Evolutionary conservation across 805 yeast genomes (phyloP).

Genomic region (Myxozyma melibiosi): DNA sequence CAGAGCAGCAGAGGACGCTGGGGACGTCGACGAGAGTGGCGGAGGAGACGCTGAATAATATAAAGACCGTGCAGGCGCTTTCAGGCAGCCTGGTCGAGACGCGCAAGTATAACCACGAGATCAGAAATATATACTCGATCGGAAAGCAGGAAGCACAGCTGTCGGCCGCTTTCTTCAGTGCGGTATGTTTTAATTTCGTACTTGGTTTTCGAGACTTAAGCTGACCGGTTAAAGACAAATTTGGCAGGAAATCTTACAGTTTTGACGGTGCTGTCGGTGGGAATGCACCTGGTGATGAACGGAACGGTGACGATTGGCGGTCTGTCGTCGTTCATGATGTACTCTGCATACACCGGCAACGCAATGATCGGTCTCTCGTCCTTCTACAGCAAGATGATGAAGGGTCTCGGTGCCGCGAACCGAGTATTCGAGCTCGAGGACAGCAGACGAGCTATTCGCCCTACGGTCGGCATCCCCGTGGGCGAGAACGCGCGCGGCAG

Average conservation of each 20-base stretch:
- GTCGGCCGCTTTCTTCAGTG: conserved; percentile 70
- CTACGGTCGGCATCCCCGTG: conserved; percentile 22
- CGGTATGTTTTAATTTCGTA: conserved; percentile 35
- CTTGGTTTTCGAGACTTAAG: conserved; percentile 51
- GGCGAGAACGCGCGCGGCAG: conserved; percentile 21
- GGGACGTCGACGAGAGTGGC: conserved; percentile 87
- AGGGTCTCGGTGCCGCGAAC: conserved; percentile 95
- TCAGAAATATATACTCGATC: conserved; percentile 61
- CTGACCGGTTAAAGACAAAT: conserved; percentile 65
- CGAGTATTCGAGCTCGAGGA: conserved; percentile 86
- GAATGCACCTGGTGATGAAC: conserved; percentile 74
- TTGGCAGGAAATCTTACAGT: conserved; percentile 81
- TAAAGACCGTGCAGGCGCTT: conserved; percentile 85
- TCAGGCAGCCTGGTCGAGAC: conserved; percentile 82
- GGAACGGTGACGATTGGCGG: conserved; percentile 86
- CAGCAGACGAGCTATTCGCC: conserved; percentile 67
- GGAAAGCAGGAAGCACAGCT: conserved; percentile 75
- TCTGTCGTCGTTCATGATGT: conserved; percentile 89
- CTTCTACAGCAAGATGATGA: conserved; percentile 92
- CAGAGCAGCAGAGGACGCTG: conserved; percentile 75
- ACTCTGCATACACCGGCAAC: conserved; percentile 88
- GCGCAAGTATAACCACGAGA: conserved; percentile 70
- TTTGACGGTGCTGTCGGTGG: conserved; percentile 74
- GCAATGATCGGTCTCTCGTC: conserved; percentile 88
- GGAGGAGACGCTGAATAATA: conserved; percentile 85